Evolutionary conservation across 345 rosid species (phyloP), one percentile per base, ranked within the genome.

Genomic region (Gossypium raimondii): DNA sequence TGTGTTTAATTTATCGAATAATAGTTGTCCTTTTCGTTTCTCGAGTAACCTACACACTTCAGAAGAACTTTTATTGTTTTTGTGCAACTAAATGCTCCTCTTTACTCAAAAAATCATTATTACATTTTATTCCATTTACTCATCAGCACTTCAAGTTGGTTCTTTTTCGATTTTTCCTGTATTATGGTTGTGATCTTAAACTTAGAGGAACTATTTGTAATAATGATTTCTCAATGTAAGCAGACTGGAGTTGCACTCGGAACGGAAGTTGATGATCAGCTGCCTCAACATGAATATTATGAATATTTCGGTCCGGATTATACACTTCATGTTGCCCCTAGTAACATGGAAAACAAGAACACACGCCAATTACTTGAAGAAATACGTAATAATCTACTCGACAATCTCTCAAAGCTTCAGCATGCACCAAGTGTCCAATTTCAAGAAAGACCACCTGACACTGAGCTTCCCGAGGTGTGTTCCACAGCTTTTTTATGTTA

Each of bases 371-470:
- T 86, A 75, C 91, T 95, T 34, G 98, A 95, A 58, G 96, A 91
- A 9, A 95, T 93, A 84, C 87, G 88, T 56, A 81, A 78, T 27
- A 90, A 89, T 82, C 93, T 95, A 77, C 97, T 95, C 38, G 96
- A 91, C 5, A 78, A 95, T 84, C 96, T 95, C 78, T 88, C 98
- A 59, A 95, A 74, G 83, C 94, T 95, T 79, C 94, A 85, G 85
- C 99, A 95, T 90, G 98, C 99, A 70, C 98, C 99, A 63, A 91
- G 99, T 82, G 92, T 93, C 41, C 98, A 82, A 65, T 95, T 95
- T 82, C 96, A 89, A 80, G 99, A 93, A 83, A 86, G 94, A 72
- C 91, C 86, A 43, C 97, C 98, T 67, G 94, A 91, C 70, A 86
- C 97, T 25, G 90, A 88, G 81, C 59, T 87, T 79, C 89, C 93